Conservation (phyloP, 257 asterid species). For the Hygrophila difformis region DNA sequence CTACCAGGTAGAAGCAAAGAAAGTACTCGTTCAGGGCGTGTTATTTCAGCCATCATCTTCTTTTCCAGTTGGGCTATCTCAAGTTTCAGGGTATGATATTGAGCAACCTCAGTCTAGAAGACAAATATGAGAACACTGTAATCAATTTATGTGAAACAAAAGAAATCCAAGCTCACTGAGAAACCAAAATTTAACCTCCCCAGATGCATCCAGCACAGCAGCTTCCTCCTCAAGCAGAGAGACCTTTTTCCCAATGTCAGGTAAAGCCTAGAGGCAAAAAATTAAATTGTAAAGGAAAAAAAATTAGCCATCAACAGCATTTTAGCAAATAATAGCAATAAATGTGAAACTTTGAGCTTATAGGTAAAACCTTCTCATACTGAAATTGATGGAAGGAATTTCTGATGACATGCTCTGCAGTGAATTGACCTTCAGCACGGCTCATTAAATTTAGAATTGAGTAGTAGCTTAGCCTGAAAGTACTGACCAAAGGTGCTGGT, state of each 20-base stretch:
- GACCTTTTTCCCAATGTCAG: conserved; percentile 77
- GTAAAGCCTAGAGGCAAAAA: conserved; percentile 86
- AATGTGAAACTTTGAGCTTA: no score
- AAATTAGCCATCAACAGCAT: no score
- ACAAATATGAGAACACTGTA: conserved; percentile 14
- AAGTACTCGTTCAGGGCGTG: conserved; percentile 80
- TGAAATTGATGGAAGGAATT: conserved; percentile 95
- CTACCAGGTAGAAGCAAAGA: conserved; percentile 87
- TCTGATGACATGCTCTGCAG: conserved; percentile 94
- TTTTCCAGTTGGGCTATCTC: conserved; percentile 72
- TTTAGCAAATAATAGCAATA: no score
- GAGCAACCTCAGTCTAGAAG: conserved; percentile 78
- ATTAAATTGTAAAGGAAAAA: no score
- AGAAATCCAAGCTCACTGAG: conserved; percentile 14
- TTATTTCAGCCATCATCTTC: conserved; percentile 86
- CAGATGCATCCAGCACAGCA: conserved; percentile 81
- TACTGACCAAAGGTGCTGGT: conserved; percentile 97
- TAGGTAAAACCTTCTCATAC: conserved; percentile 73
- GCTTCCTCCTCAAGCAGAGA: conserved; percentile 87
- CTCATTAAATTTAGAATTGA: conserved; percentile 90
- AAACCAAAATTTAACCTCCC: conserved; percentile 50
- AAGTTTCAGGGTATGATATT: conserved; percentile 74
- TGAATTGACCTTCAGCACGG: conserved; percentile 96
- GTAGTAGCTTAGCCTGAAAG: conserved; percentile 95
- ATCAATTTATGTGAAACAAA: conserved; percentile 4